These are phyloP conservation scores for Metschnikowia aberdeeniae DNA, from an alignment of 805 yeast genomes.

Conservation along the genomic window DNA sequence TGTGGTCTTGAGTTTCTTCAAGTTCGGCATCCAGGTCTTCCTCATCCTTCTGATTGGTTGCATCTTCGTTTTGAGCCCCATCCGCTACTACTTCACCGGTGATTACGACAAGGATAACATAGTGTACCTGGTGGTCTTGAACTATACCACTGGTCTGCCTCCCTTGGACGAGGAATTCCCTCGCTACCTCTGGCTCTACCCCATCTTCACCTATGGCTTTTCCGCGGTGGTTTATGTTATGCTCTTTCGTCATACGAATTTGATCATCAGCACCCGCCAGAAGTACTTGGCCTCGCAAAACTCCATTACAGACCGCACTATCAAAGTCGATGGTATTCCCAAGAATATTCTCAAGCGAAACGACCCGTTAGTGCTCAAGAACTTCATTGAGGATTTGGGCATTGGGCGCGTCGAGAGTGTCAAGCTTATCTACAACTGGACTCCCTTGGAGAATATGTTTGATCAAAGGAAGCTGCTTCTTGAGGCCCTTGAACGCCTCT, in stretches of 20 bases:
- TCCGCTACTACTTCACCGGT: slow-evolving; percentile 38
- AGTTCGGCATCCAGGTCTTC: slow-evolving; percentile 25
- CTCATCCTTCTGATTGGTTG: slow-evolving; percentile 21
- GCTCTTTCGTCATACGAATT: slow-evolving; percentile 44
- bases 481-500: slow-evolving; percentile 36
- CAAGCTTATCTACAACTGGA: slow-evolving; percentile 45
- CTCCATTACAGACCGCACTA: slow-evolving; percentile 58
- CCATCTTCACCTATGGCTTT: slow-evolving; percentile 53
- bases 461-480: slow-evolving; percentile 29
- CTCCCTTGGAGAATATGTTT: slow-evolving; percentile 38
- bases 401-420: slow-evolving; percentile 53
- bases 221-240: slow-evolving; percentile 44
- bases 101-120: slow-evolving; percentile 41
- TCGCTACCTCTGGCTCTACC: slow-evolving; percentile 48
- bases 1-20: slow-evolving; percentile 39
- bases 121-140: slow-evolving; percentile 11
- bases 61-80: slow-evolving; percentile 33
- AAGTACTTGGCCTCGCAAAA: slow-evolving; percentile 56
- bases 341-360: slow-evolving; percentile 31
- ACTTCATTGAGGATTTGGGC: slow-evolving; percentile 51
- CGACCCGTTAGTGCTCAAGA: slow-evolving; percentile 40
- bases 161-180: slow-evolving; percentile 36
- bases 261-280: slow-evolving; percentile 50
- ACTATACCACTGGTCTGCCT: slow-evolving; percentile 15
- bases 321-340: slow-evolving; percentile 53